Percentiles rank a stretch among this genome's conserved stretches.
phyloP scores from a whole-genome alignment of 495 filamentous ascomycete genomes.

The Aspergillus nidulans region DNA sequence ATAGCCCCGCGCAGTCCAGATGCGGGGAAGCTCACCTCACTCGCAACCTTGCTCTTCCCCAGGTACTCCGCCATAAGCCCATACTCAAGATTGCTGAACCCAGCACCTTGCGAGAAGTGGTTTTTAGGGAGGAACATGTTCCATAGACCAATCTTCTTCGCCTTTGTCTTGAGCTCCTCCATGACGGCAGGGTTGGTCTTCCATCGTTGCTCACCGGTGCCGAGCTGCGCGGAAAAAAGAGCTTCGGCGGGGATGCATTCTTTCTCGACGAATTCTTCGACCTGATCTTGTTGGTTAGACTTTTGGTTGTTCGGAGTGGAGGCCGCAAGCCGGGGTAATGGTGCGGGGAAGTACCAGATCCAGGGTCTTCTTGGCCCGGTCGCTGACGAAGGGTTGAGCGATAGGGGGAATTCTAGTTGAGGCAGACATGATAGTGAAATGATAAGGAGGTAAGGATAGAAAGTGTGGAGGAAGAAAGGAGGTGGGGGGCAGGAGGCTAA shows the following conservation, averaged over 20 bases:
- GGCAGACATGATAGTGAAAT: conserved; percentile 38
- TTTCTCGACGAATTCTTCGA: conserved; percentile 94
- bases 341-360: conserved; percentile 48
- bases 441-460: not conserved
- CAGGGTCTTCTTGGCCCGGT: conserved; percentile 70
- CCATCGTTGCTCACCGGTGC: conserved; percentile 70
- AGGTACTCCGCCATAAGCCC: conserved; percentile 89
- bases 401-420: conserved; percentile 64
- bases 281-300: conserved; percentile 42
- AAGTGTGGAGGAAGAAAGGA: not conserved
- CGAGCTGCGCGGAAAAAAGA: conserved; percentile 73
- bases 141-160: conserved; percentile 84
- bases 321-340: not conserved
- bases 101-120: conserved; percentile 91
- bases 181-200: conserved; percentile 72
- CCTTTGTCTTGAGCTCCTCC: conserved; percentile 83
- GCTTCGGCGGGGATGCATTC: conserved; percentile 87
- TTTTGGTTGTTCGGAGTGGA: conserved; percentile 7
- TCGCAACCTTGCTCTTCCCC: conserved; percentile 72
- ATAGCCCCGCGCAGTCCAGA: not conserved
- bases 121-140: conserved; percentile 96
- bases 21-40: conserved; percentile 50
- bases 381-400: conserved; percentile 67
- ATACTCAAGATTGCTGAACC: conserved; percentile 87
- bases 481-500: conserved; percentile 3